Evolutionary conservation across 2,329 filamentous ascomycete species (phyloP).

Genomic region (Albifimbria verrucaria): DNA sequence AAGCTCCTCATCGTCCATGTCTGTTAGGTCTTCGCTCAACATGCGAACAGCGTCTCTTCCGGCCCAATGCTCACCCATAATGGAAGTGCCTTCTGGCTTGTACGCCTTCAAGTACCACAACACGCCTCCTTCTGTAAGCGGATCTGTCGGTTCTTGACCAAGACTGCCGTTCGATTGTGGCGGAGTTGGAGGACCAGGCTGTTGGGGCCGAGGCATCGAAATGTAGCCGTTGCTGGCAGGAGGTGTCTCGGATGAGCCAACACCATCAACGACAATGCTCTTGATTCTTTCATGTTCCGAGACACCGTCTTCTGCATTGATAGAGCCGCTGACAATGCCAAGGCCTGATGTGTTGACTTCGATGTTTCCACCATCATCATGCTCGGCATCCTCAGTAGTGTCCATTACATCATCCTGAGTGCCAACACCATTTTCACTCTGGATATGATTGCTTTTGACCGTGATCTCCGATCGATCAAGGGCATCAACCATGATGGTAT

Average conservation of each 20-base stretch:
- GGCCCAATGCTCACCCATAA: slow-evolving; percentile 66
- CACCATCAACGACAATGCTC: slow-evolving; percentile 15
- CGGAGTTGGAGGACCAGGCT: slow-evolving; percentile 58
- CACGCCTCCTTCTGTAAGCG: slow-evolving; percentile 70
- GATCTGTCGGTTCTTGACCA: slow-evolving; percentile 44
- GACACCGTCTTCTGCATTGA: slow-evolving; percentile 10
- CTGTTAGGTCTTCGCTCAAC: slow-evolving; percentile 84
- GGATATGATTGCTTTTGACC: slow-evolving; percentile 29
- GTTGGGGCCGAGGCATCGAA: slow-evolving; percentile 20
- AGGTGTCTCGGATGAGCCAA: slow-evolving; percentile 37
- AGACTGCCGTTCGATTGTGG: slow-evolving; percentile 62
- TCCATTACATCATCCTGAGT: slow-evolving; percentile 30
- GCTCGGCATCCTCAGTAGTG: slow-evolving; percentile 32
- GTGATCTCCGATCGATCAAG: slow-evolving; percentile 44
- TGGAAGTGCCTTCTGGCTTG: slow-evolving; percentile 74
- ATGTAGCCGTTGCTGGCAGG: slow-evolving; percentile 47
- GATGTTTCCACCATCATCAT: slow-evolving; percentile 37
- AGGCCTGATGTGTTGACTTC: slow-evolving; percentile 43
- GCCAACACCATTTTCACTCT: slow-evolving; percentile 22
- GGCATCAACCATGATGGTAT: slow-evolving; percentile 52
- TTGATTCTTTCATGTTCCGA: slow-evolving; percentile 22
- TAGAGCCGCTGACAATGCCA: slow-evolving; percentile 18
- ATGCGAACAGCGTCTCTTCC: slow-evolving; percentile 63
- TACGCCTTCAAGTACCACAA: slow-evolving; percentile 86
- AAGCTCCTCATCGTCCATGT: slow-evolving; percentile 88